These are phyloP conservation scores for Trichocomaceae sp. DNA, from an alignment of 2,329 filamentous ascomycete species.

Conservation along the genomic window DNA sequence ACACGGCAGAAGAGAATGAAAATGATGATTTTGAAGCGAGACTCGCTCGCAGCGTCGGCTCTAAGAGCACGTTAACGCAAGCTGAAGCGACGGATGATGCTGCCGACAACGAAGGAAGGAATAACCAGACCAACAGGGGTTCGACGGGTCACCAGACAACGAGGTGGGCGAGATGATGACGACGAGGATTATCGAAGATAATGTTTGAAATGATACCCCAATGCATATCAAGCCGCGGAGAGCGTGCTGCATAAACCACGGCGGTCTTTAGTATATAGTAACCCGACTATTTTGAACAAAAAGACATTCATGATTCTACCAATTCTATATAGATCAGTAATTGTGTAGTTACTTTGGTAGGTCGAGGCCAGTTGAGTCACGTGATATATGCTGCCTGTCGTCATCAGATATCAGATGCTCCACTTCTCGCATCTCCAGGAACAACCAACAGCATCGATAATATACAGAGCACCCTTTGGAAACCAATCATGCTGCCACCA, in stretches of 20 bases:
- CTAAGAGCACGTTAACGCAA: neutral
- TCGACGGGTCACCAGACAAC: no score
- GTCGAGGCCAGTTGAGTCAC: neutral
- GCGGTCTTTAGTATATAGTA: no score
- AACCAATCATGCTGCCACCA: slow-evolving; percentile 2
- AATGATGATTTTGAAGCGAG: slow-evolving; percentile 11
- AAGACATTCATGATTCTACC: no score
- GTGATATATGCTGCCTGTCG: neutral
- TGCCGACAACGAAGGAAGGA: neutral
- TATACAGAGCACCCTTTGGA: neutral
- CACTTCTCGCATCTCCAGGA: no score
- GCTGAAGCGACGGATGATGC: neutral
- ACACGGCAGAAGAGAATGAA: neutral
- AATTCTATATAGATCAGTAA: no score
- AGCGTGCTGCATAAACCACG: no score
- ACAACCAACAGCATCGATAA: neutral
- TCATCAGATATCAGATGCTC: neutral
- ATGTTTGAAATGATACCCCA: neutral
- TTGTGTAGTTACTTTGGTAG: no score
- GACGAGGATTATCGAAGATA: neutral
- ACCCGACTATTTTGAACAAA: no score
- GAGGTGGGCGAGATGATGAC: neutral
- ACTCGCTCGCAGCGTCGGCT: slow-evolving; percentile 11
- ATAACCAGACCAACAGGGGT: neutral
- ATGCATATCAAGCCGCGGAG: no score